Evolutionary conservation across 768 basidiomycete species (phyloP).

Genomic region (Roridomyces roridus): DNA sequence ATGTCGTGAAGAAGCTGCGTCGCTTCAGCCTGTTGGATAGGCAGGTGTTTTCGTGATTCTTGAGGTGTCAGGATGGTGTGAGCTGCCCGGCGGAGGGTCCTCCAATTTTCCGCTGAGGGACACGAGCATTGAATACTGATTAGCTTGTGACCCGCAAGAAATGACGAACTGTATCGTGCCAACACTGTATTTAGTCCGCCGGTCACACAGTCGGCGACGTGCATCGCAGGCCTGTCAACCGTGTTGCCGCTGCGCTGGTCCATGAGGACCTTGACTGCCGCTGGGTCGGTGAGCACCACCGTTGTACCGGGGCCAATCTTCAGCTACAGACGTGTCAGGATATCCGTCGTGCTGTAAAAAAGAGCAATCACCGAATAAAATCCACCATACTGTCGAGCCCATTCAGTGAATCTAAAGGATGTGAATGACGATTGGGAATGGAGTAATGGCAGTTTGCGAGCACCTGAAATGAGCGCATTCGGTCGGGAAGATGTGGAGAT

Average conservation of each 20-base stretch:
- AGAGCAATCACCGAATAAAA: conserved; percentile 27
- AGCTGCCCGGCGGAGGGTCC: conserved; percentile 17
- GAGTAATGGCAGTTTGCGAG: background rate
- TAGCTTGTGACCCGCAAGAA: too few relatives aligned
- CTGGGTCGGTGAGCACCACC: conserved; percentile 28
- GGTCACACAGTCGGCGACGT: conserved; percentile 24
- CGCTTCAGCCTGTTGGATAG: conserved; percentile 29
- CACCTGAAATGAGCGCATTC: conserved; percentile 20
- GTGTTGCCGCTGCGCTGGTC: conserved; percentile 28
- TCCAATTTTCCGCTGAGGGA: conserved; percentile 16
- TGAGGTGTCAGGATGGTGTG: conserved; percentile 28
- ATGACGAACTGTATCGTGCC: conserved; percentile 11
- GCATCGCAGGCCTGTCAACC: conserved; percentile 28
- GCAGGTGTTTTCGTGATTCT: conserved; percentile 26
- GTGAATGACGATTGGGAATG: too few relatives aligned
- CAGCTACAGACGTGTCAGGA: too few relatives aligned
- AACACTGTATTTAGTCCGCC: conserved; percentile 26
- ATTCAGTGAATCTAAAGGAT: conserved; percentile 30
- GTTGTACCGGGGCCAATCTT: conserved; percentile 26
- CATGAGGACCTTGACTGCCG: conserved; percentile 29
- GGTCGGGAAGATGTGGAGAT: too few relatives aligned
- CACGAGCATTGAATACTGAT: too few relatives aligned
- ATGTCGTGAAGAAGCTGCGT: conserved; percentile 13
- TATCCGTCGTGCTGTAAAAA: conserved; percentile 3
- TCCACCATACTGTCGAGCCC: conserved; percentile 34